These are phyloP conservation scores for Bombardia bombarda DNA, from an alignment of 495 filamentous ascomycete genomes.

Conservation along the genomic window DNA sequence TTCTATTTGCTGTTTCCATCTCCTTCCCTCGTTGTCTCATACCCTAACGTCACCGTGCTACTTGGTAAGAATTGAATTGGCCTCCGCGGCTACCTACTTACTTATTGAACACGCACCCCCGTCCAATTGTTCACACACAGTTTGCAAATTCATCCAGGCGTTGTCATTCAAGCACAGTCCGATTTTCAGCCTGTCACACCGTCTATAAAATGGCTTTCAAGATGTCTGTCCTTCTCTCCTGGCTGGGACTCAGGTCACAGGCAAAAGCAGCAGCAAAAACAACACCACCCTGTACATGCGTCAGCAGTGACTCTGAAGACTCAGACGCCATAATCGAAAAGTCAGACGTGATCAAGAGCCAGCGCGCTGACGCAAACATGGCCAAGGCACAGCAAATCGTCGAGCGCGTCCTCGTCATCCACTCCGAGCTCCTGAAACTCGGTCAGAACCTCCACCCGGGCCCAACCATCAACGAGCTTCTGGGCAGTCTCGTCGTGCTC, in stretches of 20 bases:
- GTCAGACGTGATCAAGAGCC: constrained; percentile 6
- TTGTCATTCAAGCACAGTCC: no score
- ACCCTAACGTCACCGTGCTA: no score
- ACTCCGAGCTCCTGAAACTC: constrained; percentile 14
- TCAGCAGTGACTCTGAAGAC: constrained; percentile 4
- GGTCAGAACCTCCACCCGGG: constrained; percentile 8
- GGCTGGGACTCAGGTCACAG: constrained; percentile 10
- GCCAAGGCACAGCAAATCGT: constrained; percentile 8
- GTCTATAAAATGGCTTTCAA: no score
- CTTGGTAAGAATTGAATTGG: no score
- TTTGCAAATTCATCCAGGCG: no score
- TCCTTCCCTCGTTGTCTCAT: no score
- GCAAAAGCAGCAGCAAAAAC: neutral
- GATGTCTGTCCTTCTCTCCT: constrained; percentile 7
- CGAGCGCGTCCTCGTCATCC: constrained; percentile 11
- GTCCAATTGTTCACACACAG: no score
- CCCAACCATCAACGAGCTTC: constrained; percentile 13
- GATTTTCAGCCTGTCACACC: no score
- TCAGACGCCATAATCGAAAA: constrained; percentile 18
- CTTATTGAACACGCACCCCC: no score
- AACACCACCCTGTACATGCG: constrained; percentile 4
- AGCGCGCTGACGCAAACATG: constrained; percentile 1
- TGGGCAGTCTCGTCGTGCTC: constrained; percentile 17
- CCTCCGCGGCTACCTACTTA: no score
- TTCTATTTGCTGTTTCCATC: no score